Evolutionary conservation across 2,329 filamentous ascomycete species (phyloP).

Genomic region (Chrysosporium queenslandicum): DNA sequence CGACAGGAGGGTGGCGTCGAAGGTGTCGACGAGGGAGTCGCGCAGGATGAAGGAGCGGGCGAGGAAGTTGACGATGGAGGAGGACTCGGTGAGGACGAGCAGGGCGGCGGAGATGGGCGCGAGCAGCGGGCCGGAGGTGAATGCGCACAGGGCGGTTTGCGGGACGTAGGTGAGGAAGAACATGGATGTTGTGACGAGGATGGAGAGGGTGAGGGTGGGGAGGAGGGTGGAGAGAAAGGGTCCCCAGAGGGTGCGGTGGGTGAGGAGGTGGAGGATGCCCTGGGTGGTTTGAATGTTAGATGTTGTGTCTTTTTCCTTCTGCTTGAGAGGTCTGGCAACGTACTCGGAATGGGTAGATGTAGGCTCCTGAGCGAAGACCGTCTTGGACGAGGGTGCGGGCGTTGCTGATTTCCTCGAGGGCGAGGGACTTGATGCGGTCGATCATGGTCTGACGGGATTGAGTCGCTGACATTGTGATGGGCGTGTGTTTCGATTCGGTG

Average conservation of each 20-base stretch:
- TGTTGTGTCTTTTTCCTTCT: too few species aligned
- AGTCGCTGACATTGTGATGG: background rate
- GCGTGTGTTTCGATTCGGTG: background rate
- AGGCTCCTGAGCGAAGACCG: conserved; percentile 65
- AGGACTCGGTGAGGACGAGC: conserved; percentile 50
- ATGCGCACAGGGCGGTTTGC: conserved; percentile 69
- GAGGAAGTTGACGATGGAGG: conserved; percentile 43
- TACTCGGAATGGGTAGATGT: conserved; percentile 73
- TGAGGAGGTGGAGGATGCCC: conserved; percentile 52
- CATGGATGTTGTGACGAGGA: conserved; percentile 66
- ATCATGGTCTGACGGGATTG: conserved; percentile 24
- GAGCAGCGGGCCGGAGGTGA: conserved; percentile 62
- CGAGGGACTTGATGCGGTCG: conserved; percentile 48
- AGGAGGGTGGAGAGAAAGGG: conserved; percentile 49
- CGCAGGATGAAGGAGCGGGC: conserved; percentile 59
- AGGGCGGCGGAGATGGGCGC: conserved; percentile 52
- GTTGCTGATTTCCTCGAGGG: conserved; percentile 60
- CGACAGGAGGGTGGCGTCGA: conserved; percentile 60
- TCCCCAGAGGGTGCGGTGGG: conserved; percentile 49
- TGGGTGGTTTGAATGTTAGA: background rate
- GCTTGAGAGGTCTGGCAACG: too few species aligned
- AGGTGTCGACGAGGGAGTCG: conserved; percentile 76
- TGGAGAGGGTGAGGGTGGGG: conserved; percentile 58
- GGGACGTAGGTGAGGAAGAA: conserved; percentile 81
- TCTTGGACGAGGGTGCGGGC: conserved; percentile 55